Evolutionary conservation across 164 flowering plant genomes (phyloP).

Genomic region (Kingdonia uniflora): DNA sequence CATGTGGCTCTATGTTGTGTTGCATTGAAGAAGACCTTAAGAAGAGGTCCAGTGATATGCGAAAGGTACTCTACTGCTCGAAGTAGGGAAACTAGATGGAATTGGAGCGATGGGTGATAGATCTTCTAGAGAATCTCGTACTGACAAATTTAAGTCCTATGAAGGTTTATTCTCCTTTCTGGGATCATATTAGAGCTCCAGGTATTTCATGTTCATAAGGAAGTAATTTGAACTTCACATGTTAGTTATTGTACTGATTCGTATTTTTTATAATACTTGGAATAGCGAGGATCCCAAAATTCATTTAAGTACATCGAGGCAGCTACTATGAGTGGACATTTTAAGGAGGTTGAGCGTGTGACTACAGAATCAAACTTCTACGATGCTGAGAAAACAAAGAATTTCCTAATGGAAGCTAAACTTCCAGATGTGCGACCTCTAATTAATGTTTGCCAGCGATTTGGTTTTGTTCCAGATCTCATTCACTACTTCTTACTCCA

Average conservation of each 20-base stretch:
- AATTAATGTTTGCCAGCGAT: constrained; percentile 96
- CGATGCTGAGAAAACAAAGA: constrained; percentile 94
- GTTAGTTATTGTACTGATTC: neutral
- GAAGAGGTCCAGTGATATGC: no score
- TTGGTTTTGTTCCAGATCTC: constrained; percentile 97
- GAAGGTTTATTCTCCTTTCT: constrained; percentile 95
- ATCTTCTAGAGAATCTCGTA: no score
- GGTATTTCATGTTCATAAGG: constrained; percentile 31
- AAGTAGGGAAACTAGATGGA: no score
- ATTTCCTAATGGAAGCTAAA: constrained; percentile 95
- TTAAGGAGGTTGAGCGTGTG: constrained; percentile 98
- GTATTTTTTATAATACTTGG: constrained; percentile 9
- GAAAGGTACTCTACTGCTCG: no score
- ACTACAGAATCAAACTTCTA: constrained; percentile 97
- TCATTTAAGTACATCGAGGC: constrained; percentile 97
- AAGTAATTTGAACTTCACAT: neutral
- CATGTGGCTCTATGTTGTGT: no score
- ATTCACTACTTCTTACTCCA: constrained; percentile 88
- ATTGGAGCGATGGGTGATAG: no score
- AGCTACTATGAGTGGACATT: constrained; percentile 97
- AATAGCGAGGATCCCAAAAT: constrained; percentile 98
- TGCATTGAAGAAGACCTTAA: no score
- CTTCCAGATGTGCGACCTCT: constrained; percentile 98
- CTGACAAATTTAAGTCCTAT: constrained; percentile 96
- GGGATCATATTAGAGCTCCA: constrained; percentile 93